Percentiles rank a stretch among this genome's conserved stretches.
Conservation (phyloP, 1,139 yeast species). For the Eremothecium cymbalariae region DNA sequence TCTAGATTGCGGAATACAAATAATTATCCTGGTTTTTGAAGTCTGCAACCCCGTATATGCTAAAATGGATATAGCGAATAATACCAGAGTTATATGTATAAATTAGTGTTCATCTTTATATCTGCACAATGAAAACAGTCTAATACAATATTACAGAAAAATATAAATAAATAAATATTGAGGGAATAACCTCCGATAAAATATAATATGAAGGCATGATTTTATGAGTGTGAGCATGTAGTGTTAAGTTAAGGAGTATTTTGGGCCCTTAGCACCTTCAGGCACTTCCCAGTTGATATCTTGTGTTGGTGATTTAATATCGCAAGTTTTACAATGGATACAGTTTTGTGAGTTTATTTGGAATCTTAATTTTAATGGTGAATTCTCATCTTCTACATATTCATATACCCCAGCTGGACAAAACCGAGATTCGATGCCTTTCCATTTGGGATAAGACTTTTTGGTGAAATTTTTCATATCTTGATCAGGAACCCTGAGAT, state of each 20-base stretch:
- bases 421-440: constrained; percentile 84
- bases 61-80: not conserved
- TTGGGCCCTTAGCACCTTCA: constrained; percentile 98
- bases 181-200: not conserved
- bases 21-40: constrained; percentile 1
- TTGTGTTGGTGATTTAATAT: constrained; percentile 89
- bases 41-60: not conserved
- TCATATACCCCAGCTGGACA: constrained; percentile 99
- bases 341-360: constrained; percentile 94
- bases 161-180: not conserved
- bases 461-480: constrained; percentile 61
- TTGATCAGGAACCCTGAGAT: constrained; percentile 70
- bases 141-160: not conserved
- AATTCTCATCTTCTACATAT: constrained; percentile 61
- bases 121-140: not conserved
- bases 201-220: too few species aligned
- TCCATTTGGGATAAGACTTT: constrained; percentile 58
- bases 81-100: constrained; percentile 1
- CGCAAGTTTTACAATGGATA: constrained; percentile 97
- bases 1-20: constrained; percentile 1
- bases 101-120: constrained; percentile 1
- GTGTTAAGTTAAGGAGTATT: constrained; percentile 43
- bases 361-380: constrained; percentile 62
- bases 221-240: too few species aligned
- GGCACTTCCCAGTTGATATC: constrained; percentile 95